A percentile compares a stretch with the other conserved stretches of the same genome.
phyloP scores from a whole-genome alignment of 192 early-diverging fungal species.

The Entophlyctis helioformis region DNA sequence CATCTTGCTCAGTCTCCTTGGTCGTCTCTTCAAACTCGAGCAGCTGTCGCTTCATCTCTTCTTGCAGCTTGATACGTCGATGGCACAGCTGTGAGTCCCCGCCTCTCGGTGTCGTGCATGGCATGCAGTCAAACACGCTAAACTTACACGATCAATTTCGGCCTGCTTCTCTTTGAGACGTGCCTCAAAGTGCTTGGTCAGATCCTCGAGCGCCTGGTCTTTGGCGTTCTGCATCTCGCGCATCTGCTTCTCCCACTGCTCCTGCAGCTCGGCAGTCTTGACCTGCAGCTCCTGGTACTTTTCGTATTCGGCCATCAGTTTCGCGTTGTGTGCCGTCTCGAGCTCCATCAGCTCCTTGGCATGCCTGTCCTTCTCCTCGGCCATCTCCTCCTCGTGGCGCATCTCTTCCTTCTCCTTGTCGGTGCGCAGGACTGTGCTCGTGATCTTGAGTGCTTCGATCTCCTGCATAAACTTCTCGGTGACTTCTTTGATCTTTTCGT shows the following conservation, averaged over 20 bases:
- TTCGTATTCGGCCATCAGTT: slow-evolving; percentile 30
- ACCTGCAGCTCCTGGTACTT: slow-evolving; percentile 24
- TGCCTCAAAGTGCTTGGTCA: slow-evolving; percentile 22
- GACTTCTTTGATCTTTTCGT: slow-evolving; percentile 32
- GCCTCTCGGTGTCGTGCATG: neutral
- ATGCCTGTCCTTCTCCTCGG: slow-evolving; percentile 38
- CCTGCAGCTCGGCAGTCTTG: slow-evolving; percentile 14
- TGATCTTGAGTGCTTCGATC: slow-evolving; percentile 41
- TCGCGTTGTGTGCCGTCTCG: slow-evolving; percentile 15
- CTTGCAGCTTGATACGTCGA: slow-evolving; percentile 34
- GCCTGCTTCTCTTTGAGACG: slow-evolving; percentile 31
- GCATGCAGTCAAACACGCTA: neutral
- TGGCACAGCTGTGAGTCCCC: neutral
- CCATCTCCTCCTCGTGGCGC: slow-evolving; percentile 17
- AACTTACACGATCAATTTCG: slow-evolving; percentile 20
- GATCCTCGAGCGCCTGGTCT: slow-evolving; percentile 14
- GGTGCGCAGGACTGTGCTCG: slow-evolving; percentile 15
- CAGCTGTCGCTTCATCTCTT: slow-evolving; percentile 34
- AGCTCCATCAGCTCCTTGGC: slow-evolving; percentile 34
- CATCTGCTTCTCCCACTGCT: slow-evolving; percentile 35
- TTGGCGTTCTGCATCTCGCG: slow-evolving; percentile 16
- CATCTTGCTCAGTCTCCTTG: slow-evolving; percentile 27
- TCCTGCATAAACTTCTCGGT: slow-evolving; percentile 33
- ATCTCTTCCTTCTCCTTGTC: slow-evolving; percentile 22
- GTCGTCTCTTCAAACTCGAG: slow-evolving; percentile 37